A percentile compares a stretch with the other conserved stretches of the same genome.
Evolutionary conservation across 2,329 filamentous ascomycete genomes (phyloP).

Genomic region (Penicillium freii): DNA sequence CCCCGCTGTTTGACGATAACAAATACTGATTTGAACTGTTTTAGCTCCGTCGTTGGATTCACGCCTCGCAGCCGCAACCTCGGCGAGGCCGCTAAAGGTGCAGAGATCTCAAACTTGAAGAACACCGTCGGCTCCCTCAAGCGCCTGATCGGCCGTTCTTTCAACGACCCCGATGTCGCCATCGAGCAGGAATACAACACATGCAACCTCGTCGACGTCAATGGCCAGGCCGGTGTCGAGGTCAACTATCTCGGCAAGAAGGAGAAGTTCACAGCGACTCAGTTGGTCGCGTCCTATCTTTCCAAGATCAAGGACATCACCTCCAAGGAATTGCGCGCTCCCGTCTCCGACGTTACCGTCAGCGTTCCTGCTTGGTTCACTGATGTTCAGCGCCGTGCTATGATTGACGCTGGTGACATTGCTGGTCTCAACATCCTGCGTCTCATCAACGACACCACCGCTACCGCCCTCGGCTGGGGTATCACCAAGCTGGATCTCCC

Average conservation of each 20-base stretch:
- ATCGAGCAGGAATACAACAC: constrained; percentile 91
- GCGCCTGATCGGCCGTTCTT: constrained; percentile 81
- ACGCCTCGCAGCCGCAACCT: constrained; percentile 91
- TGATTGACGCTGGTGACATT: constrained; percentile 90
- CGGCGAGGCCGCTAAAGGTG: constrained; percentile 93
- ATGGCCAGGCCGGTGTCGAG: constrained; percentile 93
- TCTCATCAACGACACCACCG: constrained; percentile 97
- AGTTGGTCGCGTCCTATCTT: constrained; percentile 92
- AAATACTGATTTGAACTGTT: constrained; percentile 21
- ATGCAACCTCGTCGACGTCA: constrained; percentile 79
- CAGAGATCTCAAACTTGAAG: constrained; percentile 99
- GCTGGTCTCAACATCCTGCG: constrained; percentile 89
- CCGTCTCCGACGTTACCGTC: constrained; percentile 89
- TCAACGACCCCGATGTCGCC: constrained; percentile 87
- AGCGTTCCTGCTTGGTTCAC: constrained; percentile 97
- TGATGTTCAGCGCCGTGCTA: constrained; percentile 81
- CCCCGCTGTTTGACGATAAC: not conserved
- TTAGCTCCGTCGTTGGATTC: constrained; percentile 88
- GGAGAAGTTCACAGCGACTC: constrained; percentile 89
- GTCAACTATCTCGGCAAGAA: constrained; percentile 92
- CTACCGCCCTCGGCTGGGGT: constrained; percentile 91
- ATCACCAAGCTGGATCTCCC: constrained; percentile 98
- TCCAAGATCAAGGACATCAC: constrained; percentile 92
- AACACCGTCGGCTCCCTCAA: constrained; percentile 95
- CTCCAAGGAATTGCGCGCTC: constrained; percentile 80